A percentile compares a stretch with the other conserved stretches of the same genome.
phyloP scores from a whole-genome alignment of 495 filamentous ascomycete species.

The Tetracladium marchalianum region DNA sequence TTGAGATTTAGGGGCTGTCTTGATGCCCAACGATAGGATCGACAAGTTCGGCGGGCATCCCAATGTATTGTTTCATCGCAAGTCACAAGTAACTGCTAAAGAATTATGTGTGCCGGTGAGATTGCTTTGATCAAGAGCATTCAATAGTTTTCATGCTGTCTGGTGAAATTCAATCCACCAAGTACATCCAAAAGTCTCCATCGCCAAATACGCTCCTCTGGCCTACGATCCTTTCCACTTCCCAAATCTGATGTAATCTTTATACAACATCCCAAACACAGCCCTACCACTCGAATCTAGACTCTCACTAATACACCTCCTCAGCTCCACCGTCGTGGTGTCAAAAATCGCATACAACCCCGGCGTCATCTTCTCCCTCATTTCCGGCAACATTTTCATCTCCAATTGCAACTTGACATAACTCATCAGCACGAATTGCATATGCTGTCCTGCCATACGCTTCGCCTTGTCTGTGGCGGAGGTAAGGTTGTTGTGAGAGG shows the following conservation, averaged over 20 bases:
- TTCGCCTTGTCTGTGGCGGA: conserved; percentile 71
- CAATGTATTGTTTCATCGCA: too few species aligned
- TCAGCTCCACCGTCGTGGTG: conserved; percentile 51
- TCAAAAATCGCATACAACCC: conserved; percentile 65
- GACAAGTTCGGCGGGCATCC: too few species aligned
- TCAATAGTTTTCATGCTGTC: too few species aligned
- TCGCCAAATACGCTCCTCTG: too few species aligned
- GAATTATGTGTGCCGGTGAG: too few species aligned
- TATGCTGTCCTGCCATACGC: conserved; percentile 62
- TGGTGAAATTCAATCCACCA: too few species aligned
- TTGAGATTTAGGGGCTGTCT: too few species aligned
- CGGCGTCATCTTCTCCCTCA: conserved; percentile 59
- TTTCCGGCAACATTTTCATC: conserved; percentile 34
- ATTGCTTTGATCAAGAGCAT: too few species aligned
- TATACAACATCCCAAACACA: conserved; percentile 63
- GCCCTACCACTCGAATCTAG: conserved; percentile 59
- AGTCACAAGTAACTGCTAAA: too few species aligned
- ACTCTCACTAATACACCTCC: conserved; percentile 57
- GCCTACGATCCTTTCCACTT: conserved; percentile 48
- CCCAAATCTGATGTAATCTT: conserved; percentile 57
- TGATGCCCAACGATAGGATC: too few species aligned
- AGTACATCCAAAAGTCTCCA: too few species aligned
- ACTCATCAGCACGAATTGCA: conserved; percentile 60
- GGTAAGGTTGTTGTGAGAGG: conserved; percentile 41
- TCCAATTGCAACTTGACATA: conserved; percentile 62